Evolutionary conservation across 2,329 filamentous ascomycete species (phyloP), one percentile per base, ranked within the genome.

Genomic region (Diaporthe sp.): DNA sequence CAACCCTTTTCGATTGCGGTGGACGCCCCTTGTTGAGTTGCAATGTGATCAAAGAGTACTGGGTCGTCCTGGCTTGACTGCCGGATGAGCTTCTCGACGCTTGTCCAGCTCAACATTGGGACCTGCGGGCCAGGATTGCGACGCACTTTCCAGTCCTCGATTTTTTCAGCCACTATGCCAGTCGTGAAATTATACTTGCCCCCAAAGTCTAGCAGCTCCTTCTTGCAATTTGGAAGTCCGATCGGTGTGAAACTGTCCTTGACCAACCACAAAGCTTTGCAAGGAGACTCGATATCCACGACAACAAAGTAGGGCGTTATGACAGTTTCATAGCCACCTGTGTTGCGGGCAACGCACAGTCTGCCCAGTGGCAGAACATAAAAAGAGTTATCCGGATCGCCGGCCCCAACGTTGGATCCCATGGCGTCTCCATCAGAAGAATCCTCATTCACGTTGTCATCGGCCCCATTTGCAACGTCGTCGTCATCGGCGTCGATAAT

Each of bases 321-420:
- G 13, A 25, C 8, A 3, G 13, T 3, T 28, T 39, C 55, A 7
- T 57, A 2, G 12, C 6, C 46, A 8, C 8, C 65, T 6, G 12
- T 5, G 5, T 19, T 28, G 25, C 42, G 37, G 0, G 49, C 13
- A 2, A 67, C 67, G 4, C 69, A 53, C 4, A 76, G 31, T 6
- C 57, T 67, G 22, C 74, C 74, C 31, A 74, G 65, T n/a, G 65
- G 74, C n/a, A 76, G 22, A 19, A 76, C 49, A n/a, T 34, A 51
- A 10, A 3, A 25, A 37, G 55, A 44, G 13, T 2, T 10, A 8
- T 19, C 39, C 8, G 3, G 22, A 25, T 4, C 17, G 3, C 51
- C 7, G 17, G 51, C 19, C 4, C 4, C 22, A 28, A 34, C 1
- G 1, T n/a, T 10, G 25, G 17, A 25, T n/a, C 8, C 4, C 3